Conservation (phyloP, 768 basidiomycete genomes). For the Gymnopilus junonius region DNA sequence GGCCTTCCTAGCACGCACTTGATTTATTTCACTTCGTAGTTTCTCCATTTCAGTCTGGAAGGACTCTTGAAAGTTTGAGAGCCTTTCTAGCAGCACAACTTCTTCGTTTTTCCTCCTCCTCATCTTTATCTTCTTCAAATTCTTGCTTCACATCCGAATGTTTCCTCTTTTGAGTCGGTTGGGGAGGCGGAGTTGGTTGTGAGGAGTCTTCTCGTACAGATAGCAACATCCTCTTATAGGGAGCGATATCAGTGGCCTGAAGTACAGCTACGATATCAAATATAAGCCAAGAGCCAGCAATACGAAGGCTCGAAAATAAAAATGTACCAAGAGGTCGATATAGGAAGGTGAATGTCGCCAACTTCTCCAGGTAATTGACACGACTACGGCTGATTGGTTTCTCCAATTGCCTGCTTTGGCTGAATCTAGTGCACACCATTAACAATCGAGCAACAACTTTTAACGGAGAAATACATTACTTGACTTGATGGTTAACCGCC, state of each 20-base stretch:
- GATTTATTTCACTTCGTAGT: not conserved
- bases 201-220: not conserved
- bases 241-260: constrained; percentile 21
- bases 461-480: constrained; percentile 10
- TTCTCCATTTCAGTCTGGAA: constrained; percentile 1
- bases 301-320: not conserved
- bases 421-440: not conserved
- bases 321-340: constrained; percentile 27
- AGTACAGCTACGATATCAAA: constrained; percentile 14
- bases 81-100: not conserved
- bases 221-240: not conserved
- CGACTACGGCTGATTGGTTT: not conserved
- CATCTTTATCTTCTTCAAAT: not conserved
- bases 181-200: not conserved
- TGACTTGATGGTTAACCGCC: constrained; percentile 24
- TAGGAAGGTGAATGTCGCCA: constrained; percentile 25
- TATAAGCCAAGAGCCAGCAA: not conserved
- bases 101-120: not conserved
- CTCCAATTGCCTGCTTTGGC: not conserved
- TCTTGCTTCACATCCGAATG: not conserved
- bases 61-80: not conserved
- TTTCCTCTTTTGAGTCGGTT: not conserved
- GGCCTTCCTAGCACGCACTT: not conserved
- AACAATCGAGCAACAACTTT: not conserved
- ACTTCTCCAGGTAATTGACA: not conserved